phyloP scores from a whole-genome alignment of 2,329 filamentous ascomycete species.

The Ophiostoma perfectum region DNA sequence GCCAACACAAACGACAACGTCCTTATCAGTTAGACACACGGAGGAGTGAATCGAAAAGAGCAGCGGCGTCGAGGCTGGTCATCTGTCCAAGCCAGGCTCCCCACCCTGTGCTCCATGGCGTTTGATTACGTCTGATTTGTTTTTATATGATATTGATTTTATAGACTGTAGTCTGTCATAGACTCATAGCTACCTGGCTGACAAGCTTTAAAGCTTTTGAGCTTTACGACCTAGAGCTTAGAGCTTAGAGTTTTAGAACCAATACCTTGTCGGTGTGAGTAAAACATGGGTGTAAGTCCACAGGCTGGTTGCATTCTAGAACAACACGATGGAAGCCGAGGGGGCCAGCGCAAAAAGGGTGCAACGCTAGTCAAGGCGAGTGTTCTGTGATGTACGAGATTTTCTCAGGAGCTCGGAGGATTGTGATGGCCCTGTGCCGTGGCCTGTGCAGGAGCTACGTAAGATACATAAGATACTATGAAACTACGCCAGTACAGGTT shows the following conservation, averaged over 20 bases:
- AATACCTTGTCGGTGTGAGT: background rate
- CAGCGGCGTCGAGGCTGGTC: background rate
- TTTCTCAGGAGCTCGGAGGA: too few species aligned
- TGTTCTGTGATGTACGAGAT: conserved; percentile 18
- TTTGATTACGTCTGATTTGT: too few species aligned
- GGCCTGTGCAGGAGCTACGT: too few species aligned
- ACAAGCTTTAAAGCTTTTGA: background rate
- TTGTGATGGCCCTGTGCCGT: too few species aligned
- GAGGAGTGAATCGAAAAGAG: conserved; percentile 16
- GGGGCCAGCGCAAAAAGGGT: conserved; percentile 9
- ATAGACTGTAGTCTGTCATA: too few species aligned
- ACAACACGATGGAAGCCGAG: conserved; percentile 12
- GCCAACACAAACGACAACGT: background rate
- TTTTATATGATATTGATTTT: conserved; percentile 1
- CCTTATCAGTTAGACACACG: conserved; percentile 19
- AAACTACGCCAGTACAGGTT: too few species aligned
- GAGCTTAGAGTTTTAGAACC: background rate
- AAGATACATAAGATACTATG: too few species aligned
- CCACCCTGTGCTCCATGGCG: conserved; percentile 1
- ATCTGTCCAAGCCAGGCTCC: conserved; percentile 2
- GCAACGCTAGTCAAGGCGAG: conserved; percentile 20
- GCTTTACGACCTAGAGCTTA: background rate
- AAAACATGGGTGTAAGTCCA: background rate
- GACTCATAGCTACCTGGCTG: background rate
- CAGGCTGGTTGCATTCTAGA: conserved; percentile 7